Conservation (phyloP, 768 basidiomycete species). For the Boletus speciosus region DNA sequence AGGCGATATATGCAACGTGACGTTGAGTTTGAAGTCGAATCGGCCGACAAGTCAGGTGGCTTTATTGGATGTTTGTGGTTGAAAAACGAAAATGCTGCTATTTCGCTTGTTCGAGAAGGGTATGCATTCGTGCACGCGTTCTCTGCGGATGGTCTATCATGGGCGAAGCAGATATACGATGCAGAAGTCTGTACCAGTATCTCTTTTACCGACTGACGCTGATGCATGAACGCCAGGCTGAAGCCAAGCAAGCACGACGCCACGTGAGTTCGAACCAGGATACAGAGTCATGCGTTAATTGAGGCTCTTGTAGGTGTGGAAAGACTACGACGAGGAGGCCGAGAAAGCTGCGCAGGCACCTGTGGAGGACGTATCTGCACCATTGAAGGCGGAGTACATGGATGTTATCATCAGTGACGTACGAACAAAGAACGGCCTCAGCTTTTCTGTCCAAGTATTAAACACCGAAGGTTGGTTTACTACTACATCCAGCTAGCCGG, state of each 20-base stretch:
- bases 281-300: not conserved
- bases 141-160: conserved; percentile 79
- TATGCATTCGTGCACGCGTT: conserved; percentile 84
- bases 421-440: conserved; percentile 66
- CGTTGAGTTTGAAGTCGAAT: conserved; percentile 88
- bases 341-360: conserved; percentile 50
- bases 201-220: not conserved
- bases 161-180: conserved; percentile 74
- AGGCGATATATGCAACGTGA: conserved; percentile 91
- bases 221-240: conserved; percentile 44
- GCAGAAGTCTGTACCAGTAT: conserved; percentile 62
- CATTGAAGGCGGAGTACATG: conserved; percentile 80
- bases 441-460: conserved; percentile 90
- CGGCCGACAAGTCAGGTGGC: conserved; percentile 90
- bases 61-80: conserved; percentile 88
- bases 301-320: conserved; percentile 66
- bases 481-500: not conserved
- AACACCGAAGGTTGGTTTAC: conserved; percentile 76
- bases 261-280: conserved; percentile 53
- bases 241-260: conserved; percentile 74
- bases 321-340: conserved; percentile 72
- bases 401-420: conserved; percentile 93
- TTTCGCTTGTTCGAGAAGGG: conserved; percentile 82
- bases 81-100: conserved; percentile 83
- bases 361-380: conserved; percentile 43